Evolutionary conservation across 805 yeast genomes (phyloP), one percentile per base, ranked within the genome.

Genomic region (Candida ovalis): DNA sequence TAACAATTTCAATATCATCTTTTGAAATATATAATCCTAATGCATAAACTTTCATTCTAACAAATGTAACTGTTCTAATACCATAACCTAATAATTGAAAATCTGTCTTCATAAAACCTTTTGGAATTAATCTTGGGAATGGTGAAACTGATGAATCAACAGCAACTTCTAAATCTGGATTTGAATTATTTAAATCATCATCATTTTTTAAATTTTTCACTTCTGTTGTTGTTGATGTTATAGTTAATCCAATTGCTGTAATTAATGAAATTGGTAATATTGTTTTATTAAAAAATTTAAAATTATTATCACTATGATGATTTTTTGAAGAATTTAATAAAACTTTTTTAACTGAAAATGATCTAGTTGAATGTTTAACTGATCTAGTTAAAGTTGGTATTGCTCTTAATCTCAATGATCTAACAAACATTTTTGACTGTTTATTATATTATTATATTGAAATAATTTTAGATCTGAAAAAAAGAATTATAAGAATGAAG

Each of bases 11-110:
- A 15, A 73, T 58, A 59, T 89, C 96, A 0, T 77, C 74, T 6
- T 73, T 63, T 5, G 89, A 84, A 37, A 88, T 72, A 62, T 92
- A 92, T 7, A 94, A 69, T 0, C 96, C 98, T 35, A 88, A 72
- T 0, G 88, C 96, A 62, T 92, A 92, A 1, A 94, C 97, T 57
- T 82, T 88, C 71, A 94, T 81, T 23, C 77, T 75, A 38, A 91
- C 57, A 60, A 94, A 87, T 0, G 97, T 87, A 18, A 92, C 97
- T 0, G 86, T 71, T 60, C 98, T 75, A 2, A 82, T 78, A 1
- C 99, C 98, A 48, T 79, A 76, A 0, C 96, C 98, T 3, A 94
- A 58, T 28, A 91, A 64, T 21, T 76, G 69, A 61, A 74, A 86
- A 3, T 70, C 62, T 1, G 55, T 53, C 4, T 43, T 39, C 13